These are phyloP conservation scores for Macrophomina phaseolina DNA, from an alignment of 2,329 filamentous ascomycete species.

Conservation along the genomic window DNA sequence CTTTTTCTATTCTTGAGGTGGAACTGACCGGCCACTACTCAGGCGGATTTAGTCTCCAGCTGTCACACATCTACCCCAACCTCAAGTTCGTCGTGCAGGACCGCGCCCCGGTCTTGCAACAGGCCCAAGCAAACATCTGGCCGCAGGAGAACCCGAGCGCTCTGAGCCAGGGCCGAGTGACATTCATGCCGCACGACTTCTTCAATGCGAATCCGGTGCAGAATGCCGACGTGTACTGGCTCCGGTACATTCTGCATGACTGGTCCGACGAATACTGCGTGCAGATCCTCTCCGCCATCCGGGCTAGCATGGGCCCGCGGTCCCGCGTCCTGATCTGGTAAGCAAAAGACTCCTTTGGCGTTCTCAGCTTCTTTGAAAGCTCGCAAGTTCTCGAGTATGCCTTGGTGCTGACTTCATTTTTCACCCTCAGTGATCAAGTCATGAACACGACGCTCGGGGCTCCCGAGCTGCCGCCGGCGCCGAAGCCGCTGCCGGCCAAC, in stretches of 20 bases:
- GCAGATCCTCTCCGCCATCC: constrained; percentile 35
- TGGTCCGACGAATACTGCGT: constrained; percentile 58
- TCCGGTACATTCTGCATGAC: constrained; percentile 68
- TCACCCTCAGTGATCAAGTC: constrained; percentile 38
- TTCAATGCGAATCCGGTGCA: constrained; percentile 62
- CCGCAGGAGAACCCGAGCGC: constrained; percentile 36
- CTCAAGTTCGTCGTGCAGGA: constrained; percentile 48
- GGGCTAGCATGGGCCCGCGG: constrained; percentile 27
- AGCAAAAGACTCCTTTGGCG: not conserved
- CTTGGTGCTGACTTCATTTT: no score
- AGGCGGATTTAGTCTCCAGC: constrained; percentile 39
- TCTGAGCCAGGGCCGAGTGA: constrained; percentile 34
- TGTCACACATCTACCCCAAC: constrained; percentile 40
- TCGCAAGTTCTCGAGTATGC: no score
- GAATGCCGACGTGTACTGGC: constrained; percentile 63
- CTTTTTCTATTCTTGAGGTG: no score
- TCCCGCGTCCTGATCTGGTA: constrained; percentile 29
- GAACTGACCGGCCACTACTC: not conserved
- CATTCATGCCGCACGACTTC: constrained; percentile 61
- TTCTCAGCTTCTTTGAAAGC: no score
- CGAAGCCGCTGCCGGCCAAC: constrained; percentile 42
- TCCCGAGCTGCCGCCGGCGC: constrained; percentile 37
- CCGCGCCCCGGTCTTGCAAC: constrained; percentile 36
- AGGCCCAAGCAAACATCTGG: constrained; percentile 38
- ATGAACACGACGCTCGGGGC: constrained; percentile 45